A percentile compares a stretch with the other conserved stretches of the same genome.
phyloP scores from a whole-genome alignment of 148 eudicot species.

The Persicaria tinctoria region DNA sequence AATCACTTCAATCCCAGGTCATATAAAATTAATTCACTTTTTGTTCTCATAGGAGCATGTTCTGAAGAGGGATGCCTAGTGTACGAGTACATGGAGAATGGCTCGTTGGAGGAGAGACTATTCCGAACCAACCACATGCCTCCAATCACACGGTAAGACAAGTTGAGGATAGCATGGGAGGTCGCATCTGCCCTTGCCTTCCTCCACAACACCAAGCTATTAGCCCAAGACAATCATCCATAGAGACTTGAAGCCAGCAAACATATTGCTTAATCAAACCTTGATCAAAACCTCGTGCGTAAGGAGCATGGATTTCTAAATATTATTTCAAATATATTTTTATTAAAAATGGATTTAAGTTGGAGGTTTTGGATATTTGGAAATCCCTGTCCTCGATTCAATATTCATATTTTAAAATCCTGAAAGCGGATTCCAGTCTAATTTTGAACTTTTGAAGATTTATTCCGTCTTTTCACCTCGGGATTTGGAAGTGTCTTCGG shows the following conservation, averaged over 20 bases:
- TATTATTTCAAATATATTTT: no score
- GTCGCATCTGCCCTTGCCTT: conserved; percentile 82
- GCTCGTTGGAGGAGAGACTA: conserved; percentile 65
- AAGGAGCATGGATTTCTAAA: conserved; percentile 19
- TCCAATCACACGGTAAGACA: conserved; percentile 65
- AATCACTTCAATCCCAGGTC: conserved; percentile 5
- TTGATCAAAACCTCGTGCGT: conserved; percentile 69
- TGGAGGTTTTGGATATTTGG: no score
- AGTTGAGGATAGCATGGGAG: conserved; percentile 81
- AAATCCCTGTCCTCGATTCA: no score
- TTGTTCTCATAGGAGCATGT: conserved; percentile 42
- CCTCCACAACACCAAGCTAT: conserved; percentile 53
- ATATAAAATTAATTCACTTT: neutral
- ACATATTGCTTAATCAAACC: conserved; percentile 40
- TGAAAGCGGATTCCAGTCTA: no score
- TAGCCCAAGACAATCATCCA: conserved; percentile 63
- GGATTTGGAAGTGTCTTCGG: no score
- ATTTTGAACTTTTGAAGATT: no score
- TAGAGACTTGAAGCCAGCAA: conserved; percentile 74
- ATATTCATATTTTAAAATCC: no score
- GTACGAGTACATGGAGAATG: conserved; percentile 90
- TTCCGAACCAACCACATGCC: conserved; percentile 43
- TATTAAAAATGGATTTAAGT: no score
- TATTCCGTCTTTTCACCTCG: no score
- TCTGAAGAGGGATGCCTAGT: conserved; percentile 66